phyloP scores from a whole-genome alignment of 495 filamentous ascomycete species.

The Penicillium fimorum region DNA sequence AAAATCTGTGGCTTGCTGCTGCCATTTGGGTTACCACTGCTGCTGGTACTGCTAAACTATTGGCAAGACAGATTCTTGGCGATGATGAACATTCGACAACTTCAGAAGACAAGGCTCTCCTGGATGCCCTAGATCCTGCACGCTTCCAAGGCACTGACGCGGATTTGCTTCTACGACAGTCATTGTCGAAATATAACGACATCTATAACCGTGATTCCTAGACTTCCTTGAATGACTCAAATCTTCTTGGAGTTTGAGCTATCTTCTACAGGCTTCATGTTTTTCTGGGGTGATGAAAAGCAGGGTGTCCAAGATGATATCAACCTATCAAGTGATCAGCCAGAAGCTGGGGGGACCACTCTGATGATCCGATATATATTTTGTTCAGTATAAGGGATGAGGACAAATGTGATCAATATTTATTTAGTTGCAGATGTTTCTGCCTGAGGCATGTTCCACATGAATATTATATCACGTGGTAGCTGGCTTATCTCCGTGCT shows the following conservation, averaged over 20 bases:
- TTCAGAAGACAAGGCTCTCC: conserved; percentile 18
- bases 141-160: conserved; percentile 31
- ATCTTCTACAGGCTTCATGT: no score
- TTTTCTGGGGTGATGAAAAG: no score
- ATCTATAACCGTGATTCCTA: conserved; percentile 28
- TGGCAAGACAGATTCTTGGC: conserved; percentile 24
- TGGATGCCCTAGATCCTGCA: conserved; percentile 27
- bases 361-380: no score
- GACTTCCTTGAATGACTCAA: background rate
- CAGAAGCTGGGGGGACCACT: no score
- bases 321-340: no score
- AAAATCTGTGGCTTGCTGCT: conserved; percentile 32
- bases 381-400: no score
- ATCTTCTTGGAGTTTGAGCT: background rate
- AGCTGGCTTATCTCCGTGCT: conserved; percentile 29
- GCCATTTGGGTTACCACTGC: conserved; percentile 41
- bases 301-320: no score
- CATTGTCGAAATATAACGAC: conserved; percentile 33
- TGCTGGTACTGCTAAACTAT: conserved; percentile 33
- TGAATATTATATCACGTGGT: conserved; percentile 11
- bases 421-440: background rate
- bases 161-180: conserved; percentile 19
- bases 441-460: conserved; percentile 16
- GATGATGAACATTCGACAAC: background rate
- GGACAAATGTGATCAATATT: no score